These are phyloP conservation scores for Termitomyces sp. DNA, from an alignment of 768 basidiomycete genomes.

Conservation along the genomic window DNA sequence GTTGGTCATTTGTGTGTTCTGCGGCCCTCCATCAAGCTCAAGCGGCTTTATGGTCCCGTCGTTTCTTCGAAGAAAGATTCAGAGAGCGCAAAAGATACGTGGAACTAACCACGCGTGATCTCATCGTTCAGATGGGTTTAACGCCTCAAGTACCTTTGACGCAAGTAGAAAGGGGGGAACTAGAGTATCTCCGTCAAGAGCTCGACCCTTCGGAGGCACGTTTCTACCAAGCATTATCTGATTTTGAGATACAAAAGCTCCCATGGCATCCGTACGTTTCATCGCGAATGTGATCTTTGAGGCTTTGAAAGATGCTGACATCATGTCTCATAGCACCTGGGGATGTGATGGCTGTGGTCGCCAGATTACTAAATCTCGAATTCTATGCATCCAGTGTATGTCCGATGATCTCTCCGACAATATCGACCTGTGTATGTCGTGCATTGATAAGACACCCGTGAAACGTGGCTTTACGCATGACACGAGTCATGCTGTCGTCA, in stretches of 20 bases:
- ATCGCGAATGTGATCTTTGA: no score
- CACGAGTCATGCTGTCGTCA: conserved; percentile 28
- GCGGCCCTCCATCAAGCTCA: conserved; percentile 28
- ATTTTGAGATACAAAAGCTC: conserved; percentile 31
- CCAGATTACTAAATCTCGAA: conserved; percentile 28
- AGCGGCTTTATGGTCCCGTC: conserved; percentile 28
- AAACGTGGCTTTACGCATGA: conserved; percentile 30
- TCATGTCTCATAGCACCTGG: conserved; percentile 20
- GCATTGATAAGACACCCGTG: conserved; percentile 26
- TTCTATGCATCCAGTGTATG: conserved; percentile 31
- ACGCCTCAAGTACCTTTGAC: conserved; percentile 29
- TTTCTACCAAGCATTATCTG: conserved; percentile 30
- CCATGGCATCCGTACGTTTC: conserved; percentile 37
- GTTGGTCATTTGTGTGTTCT: conserved; percentile 32
- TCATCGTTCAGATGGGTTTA: conserved; percentile 27
- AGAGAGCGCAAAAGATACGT: conserved; percentile 29
- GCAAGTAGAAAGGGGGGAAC: conserved; percentile 24
- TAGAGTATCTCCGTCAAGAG: conserved; percentile 27
- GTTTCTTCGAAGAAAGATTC: conserved; percentile 29
- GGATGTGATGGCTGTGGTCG: conserved; percentile 32
- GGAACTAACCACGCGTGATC: conserved; percentile 25
- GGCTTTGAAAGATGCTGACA: not conserved
- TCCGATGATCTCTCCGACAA: conserved; percentile 31
- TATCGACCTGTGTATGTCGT: conserved; percentile 30
- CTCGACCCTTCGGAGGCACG: conserved; percentile 32